Evolutionary conservation across 2,329 filamentous ascomycete species (phyloP).

Genomic region (Paraconiothyrium brasiliense): DNA sequence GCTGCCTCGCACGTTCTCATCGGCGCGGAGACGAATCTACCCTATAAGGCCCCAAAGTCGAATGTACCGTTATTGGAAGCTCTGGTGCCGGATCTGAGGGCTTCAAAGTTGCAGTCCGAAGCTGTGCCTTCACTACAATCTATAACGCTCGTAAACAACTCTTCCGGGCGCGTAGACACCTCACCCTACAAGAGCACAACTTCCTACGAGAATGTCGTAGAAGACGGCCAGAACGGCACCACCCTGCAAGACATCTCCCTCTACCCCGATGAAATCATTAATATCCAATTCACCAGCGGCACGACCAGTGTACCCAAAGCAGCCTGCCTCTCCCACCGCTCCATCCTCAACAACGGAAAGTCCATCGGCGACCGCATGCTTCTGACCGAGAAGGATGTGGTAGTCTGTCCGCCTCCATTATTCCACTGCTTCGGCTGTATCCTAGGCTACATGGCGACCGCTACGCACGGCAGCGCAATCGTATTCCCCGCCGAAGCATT

Average conservation of each 20-base stretch:
- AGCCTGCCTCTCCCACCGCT: constrained; percentile 83
- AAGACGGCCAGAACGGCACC: constrained; percentile 53
- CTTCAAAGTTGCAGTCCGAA: constrained; percentile 60
- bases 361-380: constrained; percentile 88
- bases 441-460: constrained; percentile 91
- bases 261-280: constrained; percentile 76
- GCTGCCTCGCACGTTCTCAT: constrained; percentile 78
- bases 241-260: constrained; percentile 61
- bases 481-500: constrained; percentile 90
- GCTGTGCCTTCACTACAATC: constrained; percentile 73
- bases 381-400: constrained; percentile 74
- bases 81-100: constrained; percentile 60
- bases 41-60: constrained; percentile 68
- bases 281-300: constrained; percentile 98
- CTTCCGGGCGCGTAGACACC: constrained; percentile 62
- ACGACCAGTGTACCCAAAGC: constrained; percentile 92
- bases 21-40: constrained; percentile 85
- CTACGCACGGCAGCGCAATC: constrained; percentile 81
- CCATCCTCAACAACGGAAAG: constrained; percentile 91
- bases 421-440: constrained; percentile 86
- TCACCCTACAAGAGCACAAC: constrained; percentile 47
- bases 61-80: constrained; percentile 67
- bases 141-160: constrained; percentile 84
- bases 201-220: constrained; percentile 56
- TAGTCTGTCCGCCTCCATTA: constrained; percentile 69